Evolutionary conservation across 129 eudicot species (phyloP).

Genomic region (Centrapalus pauciflorus): DNA sequence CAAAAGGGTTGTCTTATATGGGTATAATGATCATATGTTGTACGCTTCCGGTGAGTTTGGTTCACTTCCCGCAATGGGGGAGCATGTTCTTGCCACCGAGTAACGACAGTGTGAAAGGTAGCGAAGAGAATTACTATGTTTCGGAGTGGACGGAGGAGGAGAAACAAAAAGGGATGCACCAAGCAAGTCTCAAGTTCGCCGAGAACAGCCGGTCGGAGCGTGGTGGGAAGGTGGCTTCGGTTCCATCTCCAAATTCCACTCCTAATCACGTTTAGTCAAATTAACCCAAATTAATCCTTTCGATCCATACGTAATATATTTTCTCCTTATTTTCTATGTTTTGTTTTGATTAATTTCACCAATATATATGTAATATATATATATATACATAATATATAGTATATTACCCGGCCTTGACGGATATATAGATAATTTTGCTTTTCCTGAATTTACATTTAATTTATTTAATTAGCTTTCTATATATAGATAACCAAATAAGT

Average conservation of each 20-base stretch:
- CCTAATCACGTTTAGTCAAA: slow-evolving; percentile 48
- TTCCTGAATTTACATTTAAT: too few species aligned
- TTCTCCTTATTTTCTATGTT: too few species aligned
- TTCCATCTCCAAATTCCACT: slow-evolving; percentile 32
- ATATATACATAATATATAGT: too few species aligned
- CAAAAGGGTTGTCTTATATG: slow-evolving; percentile 14
- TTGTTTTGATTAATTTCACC: too few species aligned
- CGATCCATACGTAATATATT: too few species aligned
- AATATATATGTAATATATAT: too few species aligned
- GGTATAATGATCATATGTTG: slow-evolving; percentile 13
- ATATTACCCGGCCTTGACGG: too few species aligned
- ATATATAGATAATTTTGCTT: too few species aligned
- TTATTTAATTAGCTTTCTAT: too few species aligned
- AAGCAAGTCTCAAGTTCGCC: slow-evolving; percentile 57
- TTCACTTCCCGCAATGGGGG: slow-evolving; percentile 41
- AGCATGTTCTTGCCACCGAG: slow-evolving; percentile 37
- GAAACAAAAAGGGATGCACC: slow-evolving; percentile 50
- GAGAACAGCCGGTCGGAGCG: slow-evolving; percentile 63
- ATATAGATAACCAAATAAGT: too few species aligned
- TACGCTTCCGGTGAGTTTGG: slow-evolving; percentile 12
- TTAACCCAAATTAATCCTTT: too few species aligned
- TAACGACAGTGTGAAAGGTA: slow-evolving; percentile 16
- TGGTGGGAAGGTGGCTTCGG: slow-evolving; percentile 37
- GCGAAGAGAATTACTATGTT: slow-evolving; percentile 24
- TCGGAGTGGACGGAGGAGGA: slow-evolving; percentile 60